phyloP scores from a whole-genome alignment of 208 protist species.

The Angomonas deanei region DNA sequence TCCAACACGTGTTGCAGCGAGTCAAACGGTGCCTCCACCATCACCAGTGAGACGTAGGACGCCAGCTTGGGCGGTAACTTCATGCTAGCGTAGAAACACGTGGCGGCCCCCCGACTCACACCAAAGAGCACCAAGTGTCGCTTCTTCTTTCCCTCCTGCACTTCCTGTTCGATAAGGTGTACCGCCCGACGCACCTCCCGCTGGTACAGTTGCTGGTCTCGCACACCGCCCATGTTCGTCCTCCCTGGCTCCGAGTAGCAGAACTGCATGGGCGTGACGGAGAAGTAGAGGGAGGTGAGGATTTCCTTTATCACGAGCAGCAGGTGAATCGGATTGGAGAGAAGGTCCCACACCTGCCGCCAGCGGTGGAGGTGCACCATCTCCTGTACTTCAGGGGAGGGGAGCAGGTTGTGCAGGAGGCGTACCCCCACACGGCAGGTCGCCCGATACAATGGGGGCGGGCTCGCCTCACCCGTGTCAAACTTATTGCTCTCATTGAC shows the following conservation, averaged over 20 bases:
- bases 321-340: slow-evolving; percentile 65
- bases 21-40: slow-evolving; percentile 83
- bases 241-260: slow-evolving; percentile 56
- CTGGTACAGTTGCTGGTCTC: slow-evolving; percentile 59
- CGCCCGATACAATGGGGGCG: slow-evolving; percentile 48
- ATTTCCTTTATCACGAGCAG: slow-evolving; percentile 52
- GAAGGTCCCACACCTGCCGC: slow-evolving; percentile 20
- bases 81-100: slow-evolving; percentile 75
- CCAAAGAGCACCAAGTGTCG: slow-evolving; percentile 77
- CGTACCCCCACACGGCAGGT: slow-evolving; percentile 53
- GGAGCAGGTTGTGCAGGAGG: slow-evolving; percentile 70
- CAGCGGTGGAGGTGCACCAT: slow-evolving; percentile 32
- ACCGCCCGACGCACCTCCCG: slow-evolving; percentile 69
- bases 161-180: slow-evolving; percentile 22
- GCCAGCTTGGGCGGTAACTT: slow-evolving; percentile 63
- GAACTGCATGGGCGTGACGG: slow-evolving; percentile 30
- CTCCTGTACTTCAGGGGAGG: slow-evolving; percentile 73
- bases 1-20: slow-evolving; percentile 68
- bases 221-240: slow-evolving; percentile 52
- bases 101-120: slow-evolving; percentile 75
- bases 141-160: slow-evolving; percentile 1
- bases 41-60: slow-evolving; percentile 66
- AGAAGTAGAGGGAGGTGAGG: slow-evolving; percentile 37
- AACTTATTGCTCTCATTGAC: not conserved
- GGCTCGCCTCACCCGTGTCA: slow-evolving; percentile 1